A percentile compares a stretch with the other conserved stretches of the same genome.
These are phyloP conservation scores for Microcyclosporella mali DNA, from an alignment of 2,329 filamentous ascomycete species.

Conservation along the genomic window DNA sequence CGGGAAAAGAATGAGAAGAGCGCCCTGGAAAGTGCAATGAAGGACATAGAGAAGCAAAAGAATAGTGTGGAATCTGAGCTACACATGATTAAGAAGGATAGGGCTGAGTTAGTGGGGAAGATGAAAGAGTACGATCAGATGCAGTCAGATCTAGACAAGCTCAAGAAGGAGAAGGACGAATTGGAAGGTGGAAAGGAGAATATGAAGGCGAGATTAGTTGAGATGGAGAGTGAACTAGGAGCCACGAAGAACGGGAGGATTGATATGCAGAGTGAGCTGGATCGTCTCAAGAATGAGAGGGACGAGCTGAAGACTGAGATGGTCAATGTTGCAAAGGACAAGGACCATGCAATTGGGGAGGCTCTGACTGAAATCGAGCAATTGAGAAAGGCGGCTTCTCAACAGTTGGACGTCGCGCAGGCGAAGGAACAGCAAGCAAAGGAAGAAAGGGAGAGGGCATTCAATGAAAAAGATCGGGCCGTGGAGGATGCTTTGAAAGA, in stretches of 20 bases:
- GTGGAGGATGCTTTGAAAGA: not conserved
- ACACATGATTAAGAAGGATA: not conserved
- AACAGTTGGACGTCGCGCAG: not conserved
- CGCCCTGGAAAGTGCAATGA: not conserved
- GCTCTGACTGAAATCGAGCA: not conserved
- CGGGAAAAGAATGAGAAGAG: not conserved
- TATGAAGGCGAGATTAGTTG: too few species aligned
- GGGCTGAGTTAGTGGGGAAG: not conserved
- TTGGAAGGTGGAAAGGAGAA: constrained; percentile 1
- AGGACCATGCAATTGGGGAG: not conserved
- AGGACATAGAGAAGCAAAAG: not conserved
- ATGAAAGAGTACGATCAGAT: not conserved
- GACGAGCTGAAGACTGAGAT: not conserved
- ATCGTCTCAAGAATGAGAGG: not conserved
- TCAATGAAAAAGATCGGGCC: not conserved
- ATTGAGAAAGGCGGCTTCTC: too few species aligned
- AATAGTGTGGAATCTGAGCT: not conserved
- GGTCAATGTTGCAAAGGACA: not conserved
- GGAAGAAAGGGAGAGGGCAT: not conserved
- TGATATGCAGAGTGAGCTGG: too few species aligned
- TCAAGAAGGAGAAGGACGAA: constrained; percentile 8
- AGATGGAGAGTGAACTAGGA: too few species aligned
- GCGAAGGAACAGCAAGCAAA: not conserved
- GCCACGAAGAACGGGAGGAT: too few species aligned
- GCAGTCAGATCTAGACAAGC: not conserved